Evolutionary conservation across 495 filamentous ascomycete genomes (phyloP), one percentile per base, ranked within the genome.

Genomic region (Aspergillus asperescens): DNA sequence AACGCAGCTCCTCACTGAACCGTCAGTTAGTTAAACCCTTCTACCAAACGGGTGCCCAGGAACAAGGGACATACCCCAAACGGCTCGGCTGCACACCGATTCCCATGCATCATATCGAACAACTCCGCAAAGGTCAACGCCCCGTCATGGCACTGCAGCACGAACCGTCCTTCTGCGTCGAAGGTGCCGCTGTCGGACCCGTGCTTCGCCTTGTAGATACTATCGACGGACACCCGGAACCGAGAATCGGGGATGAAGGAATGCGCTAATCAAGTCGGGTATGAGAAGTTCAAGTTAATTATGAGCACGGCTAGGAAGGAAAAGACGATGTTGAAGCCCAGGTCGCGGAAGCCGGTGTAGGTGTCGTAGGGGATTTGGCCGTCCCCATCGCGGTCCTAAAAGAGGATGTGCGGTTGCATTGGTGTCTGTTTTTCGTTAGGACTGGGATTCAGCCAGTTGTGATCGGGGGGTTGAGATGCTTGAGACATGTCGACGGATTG

Each of bases 121-220:
- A 72, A 12, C 47, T 72, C 66, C 28, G 51, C 8, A 1, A 65
- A 13, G 23, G 60, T 57, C 53, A 70, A 43, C 7, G 59, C 56
- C 5, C 63, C 68, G 46, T 70, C 68, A 47, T 61, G 38, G 23
- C 59, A 58, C 64, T 79, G 74, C 42, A 77, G 78, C 5, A 73
- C 49, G 52, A 82, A 80, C 0, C 78, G 65, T 1, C 80, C 80
- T 58, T 83, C 79, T 7, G 54, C 64, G 58, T 81, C 78, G 47
- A 72, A 82, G 5, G 63, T 69, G 6, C 72, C 73, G 15, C 66
- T 74, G 51, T 82, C 80, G 31, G 69, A 76, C n/a, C 79, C 80
- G 43, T 82, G 78, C 52, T 81, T 84, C 37, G 67, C 73, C 61
- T 78, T 81, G 62, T 82, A 76, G 32, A 83, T 74, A 3, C 62